Percentiles rank a stretch among this genome's conserved stretches.
These are phyloP conservation scores for Capsicum rhomboideum DNA, from an alignment of 257 asterid species.

Conservation along the genomic window DNA sequence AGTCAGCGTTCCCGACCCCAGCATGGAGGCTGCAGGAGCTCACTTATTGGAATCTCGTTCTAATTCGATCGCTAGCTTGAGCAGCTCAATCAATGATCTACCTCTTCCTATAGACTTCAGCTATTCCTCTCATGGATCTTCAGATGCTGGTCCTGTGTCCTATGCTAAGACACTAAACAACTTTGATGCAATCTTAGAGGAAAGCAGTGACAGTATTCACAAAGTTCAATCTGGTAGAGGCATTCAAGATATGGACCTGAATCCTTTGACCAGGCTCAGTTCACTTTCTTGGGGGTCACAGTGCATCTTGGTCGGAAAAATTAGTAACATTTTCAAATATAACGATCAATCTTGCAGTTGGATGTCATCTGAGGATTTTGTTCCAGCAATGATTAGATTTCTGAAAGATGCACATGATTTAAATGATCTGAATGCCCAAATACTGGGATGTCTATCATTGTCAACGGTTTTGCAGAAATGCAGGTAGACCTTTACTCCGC, in stretches of 20 bases:
- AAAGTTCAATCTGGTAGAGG: neutral
- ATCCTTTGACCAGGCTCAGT: slow-evolving; percentile 27
- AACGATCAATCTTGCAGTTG: slow-evolving; percentile 23
- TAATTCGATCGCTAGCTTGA: slow-evolving; percentile 36
- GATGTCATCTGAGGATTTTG: slow-evolving; percentile 23
- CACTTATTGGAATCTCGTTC: slow-evolving; percentile 55
- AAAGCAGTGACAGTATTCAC: neutral
- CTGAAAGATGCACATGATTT: slow-evolving; percentile 48
- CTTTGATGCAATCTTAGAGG: neutral
- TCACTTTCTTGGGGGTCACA: slow-evolving; percentile 63
- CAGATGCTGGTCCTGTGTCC: slow-evolving; percentile 59
- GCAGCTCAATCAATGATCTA: neutral
- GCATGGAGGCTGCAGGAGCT: slow-evolving; percentile 86
- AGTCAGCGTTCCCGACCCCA: slow-evolving; percentile 62
- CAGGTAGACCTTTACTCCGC: slow-evolving; percentile 35
- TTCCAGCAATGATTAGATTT: slow-evolving; percentile 36
- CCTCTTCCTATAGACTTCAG: slow-evolving; percentile 20
- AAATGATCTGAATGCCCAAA: slow-evolving; percentile 56
- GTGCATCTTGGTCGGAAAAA: slow-evolving; percentile 39
- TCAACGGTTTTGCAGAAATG: slow-evolving; percentile 46
- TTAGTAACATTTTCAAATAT: slow-evolving; percentile 25
- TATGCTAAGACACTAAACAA: slow-evolving; percentile 32
- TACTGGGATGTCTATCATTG: slow-evolving; percentile 54
- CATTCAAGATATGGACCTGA: slow-evolving; percentile 22
- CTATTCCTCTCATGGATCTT: slow-evolving; percentile 48